Evolutionary conservation across 306 rosid species (phyloP).

Genomic region (Gynostemma pentaphyllum): DNA sequence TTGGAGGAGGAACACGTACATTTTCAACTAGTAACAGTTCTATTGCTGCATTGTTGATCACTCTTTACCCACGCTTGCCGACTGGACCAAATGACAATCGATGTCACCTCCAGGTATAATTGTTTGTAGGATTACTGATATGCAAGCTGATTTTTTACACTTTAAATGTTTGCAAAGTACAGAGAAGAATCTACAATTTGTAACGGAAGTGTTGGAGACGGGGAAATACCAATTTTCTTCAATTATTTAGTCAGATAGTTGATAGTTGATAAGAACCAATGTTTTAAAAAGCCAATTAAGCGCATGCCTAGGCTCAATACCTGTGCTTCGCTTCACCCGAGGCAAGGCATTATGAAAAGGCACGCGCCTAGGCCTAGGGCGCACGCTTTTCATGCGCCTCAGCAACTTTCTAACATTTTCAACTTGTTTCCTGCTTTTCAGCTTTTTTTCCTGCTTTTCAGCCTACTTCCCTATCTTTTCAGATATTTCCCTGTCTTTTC

Average conservation of each 20-base stretch:
- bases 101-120: slow-evolving; percentile 91
- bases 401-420: too few relatives aligned
- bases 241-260: not conserved
- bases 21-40: slow-evolving; percentile 82
- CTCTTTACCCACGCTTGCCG: slow-evolving; percentile 95
- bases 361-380: too few relatives aligned
- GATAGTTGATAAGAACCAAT: too few relatives aligned
- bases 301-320: too few relatives aligned
- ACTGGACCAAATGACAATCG: slow-evolving; percentile 90
- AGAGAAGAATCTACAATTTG: not conserved
- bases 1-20: slow-evolving; percentile 94
- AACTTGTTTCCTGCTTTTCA: too few relatives aligned
- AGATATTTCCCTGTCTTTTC: too few relatives aligned
- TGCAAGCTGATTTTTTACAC: not conserved
- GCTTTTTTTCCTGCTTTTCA: too few relatives aligned
- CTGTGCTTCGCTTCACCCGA: too few relatives aligned
- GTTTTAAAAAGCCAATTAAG: too few relatives aligned
- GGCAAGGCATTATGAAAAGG: too few relatives aligned
- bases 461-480: too few relatives aligned
- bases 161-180: not conserved
- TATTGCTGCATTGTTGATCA: slow-evolving; percentile 80
- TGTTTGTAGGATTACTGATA: not conserved
- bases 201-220: not conserved
- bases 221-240: not conserved
- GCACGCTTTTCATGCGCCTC: too few relatives aligned